A percentile compares a stretch with the other conserved stretches of the same genome.
phyloP scores from a whole-genome alignment of 495 filamentous ascomycete species.

The Chaetomium cochliodes region DNA sequence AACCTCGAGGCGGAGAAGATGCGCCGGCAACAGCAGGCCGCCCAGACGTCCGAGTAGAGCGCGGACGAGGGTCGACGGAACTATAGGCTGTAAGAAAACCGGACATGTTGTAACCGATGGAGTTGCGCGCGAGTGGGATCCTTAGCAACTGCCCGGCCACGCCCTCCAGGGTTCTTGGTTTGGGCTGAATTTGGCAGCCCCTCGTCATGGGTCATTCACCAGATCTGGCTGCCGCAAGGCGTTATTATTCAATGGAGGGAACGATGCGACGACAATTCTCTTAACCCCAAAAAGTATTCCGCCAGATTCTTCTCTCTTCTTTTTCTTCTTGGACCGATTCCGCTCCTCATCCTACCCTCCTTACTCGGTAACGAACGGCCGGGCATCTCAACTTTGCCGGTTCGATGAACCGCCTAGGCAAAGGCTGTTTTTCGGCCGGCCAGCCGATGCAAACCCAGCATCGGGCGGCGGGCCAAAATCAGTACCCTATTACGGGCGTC shows the following conservation, averaged over 20 bases:
- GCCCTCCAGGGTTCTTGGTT: conserved; percentile 35
- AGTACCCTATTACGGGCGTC: background rate
- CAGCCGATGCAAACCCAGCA: background rate
- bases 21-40: conserved; percentile 70
- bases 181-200: conserved; percentile 47
- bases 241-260: conserved; percentile 45
- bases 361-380: conserved; percentile 25
- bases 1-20: conserved; percentile 98
- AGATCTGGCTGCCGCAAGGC: conserved; percentile 63
- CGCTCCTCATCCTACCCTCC: conserved; percentile 34
- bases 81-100: conserved; percentile 35
- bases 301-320: conserved; percentile 32
- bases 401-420: background rate
- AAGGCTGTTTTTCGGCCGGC: too few relatives aligned
- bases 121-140: conserved; percentile 26
- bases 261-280: conserved; percentile 48
- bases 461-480: background rate
- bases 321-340: conserved; percentile 35
- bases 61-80: conserved; percentile 26
- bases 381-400: conserved; percentile 11
- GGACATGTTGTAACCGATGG: conserved; percentile 28
- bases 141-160: conserved; percentile 22
- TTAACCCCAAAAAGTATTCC: conserved; percentile 38
- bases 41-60: conserved; percentile 63
- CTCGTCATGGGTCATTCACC: conserved; percentile 44